phyloP scores from a whole-genome alignment of 805 yeast species.

The Saccharomycopsis sp. region DNA sequence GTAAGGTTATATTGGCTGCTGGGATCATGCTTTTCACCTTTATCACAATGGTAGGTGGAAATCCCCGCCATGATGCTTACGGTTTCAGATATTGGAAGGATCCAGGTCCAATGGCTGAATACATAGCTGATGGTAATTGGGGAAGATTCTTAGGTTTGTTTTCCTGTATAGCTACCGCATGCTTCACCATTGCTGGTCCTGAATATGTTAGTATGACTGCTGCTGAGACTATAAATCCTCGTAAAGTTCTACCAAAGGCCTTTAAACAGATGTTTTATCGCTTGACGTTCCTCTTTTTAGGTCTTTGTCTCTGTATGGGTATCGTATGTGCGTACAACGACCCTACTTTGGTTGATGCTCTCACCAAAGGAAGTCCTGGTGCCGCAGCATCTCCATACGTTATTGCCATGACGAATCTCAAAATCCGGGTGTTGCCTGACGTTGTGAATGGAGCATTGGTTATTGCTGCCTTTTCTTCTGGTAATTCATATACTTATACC shows the following conservation, averaged over 20 bases:
- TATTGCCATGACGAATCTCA: slow-evolving; percentile 68
- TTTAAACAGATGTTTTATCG: slow-evolving; percentile 69
- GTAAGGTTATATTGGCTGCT: slow-evolving; percentile 66
- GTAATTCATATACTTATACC: slow-evolving; percentile 72
- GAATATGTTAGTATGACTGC: slow-evolving; percentile 83
- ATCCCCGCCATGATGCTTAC: slow-evolving; percentile 58
- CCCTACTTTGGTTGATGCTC: slow-evolving; percentile 49
- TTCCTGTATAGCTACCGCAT: slow-evolving; percentile 61
- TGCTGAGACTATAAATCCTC: slow-evolving; percentile 70
- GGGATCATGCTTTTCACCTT: slow-evolving; percentile 73
- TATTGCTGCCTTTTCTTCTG: slow-evolving; percentile 75
- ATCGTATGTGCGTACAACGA: slow-evolving; percentile 68
- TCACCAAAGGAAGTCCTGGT: slow-evolving; percentile 59
- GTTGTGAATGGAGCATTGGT: slow-evolving; percentile 74
- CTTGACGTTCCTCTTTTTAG: slow-evolving; percentile 57
- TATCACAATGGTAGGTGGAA: slow-evolving; percentile 82
- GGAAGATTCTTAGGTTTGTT: slow-evolving; percentile 72
- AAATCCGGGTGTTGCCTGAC: slow-evolving; percentile 62
- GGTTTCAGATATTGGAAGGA: slow-evolving; percentile 53
- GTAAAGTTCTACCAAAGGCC: slow-evolving; percentile 69
- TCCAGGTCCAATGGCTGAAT: slow-evolving; percentile 53
- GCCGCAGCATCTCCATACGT: slow-evolving; percentile 74
- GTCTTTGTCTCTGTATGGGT: slow-evolving; percentile 76
- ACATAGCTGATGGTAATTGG: slow-evolving; percentile 44
- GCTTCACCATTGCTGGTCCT: slow-evolving; percentile 80